Conservation (phyloP, 2,329 filamentous ascomycete species). For the Ceratocystis ficicola region DNA sequence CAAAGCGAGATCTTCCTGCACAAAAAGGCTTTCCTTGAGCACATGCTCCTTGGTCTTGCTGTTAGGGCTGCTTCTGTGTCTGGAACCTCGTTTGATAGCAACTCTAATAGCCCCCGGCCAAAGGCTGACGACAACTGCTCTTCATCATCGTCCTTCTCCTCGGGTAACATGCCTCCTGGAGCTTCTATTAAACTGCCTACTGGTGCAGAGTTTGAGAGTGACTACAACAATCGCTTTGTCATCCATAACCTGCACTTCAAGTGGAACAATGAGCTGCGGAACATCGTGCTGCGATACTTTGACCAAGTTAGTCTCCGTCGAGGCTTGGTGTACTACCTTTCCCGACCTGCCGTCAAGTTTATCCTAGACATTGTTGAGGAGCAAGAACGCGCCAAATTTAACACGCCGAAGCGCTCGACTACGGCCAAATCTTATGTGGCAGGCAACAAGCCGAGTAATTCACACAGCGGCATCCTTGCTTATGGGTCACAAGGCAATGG, state of each 20-base stretch:
- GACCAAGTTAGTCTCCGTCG: constrained; percentile 93
- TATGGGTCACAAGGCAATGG: neutral
- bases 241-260: constrained; percentile 96
- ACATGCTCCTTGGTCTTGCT: constrained; percentile 34
- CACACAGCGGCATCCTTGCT: neutral
- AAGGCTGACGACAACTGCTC: constrained; percentile 24
- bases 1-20: constrained; percentile 46
- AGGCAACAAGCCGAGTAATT: constrained; percentile 7
- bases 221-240: constrained; percentile 97
- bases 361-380: constrained; percentile 96
- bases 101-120: neutral
- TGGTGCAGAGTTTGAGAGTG: constrained; percentile 72
- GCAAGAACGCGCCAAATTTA: constrained; percentile 58
- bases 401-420: constrained; percentile 15
- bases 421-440: constrained; percentile 21
- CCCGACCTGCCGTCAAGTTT: constrained; percentile 88
- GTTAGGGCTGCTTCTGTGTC: constrained; percentile 15
- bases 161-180: constrained; percentile 38
- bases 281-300: constrained; percentile 93
- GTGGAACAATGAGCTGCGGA: constrained; percentile 93
- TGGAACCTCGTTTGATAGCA: constrained; percentile 9
- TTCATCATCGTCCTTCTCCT: constrained; percentile 30
- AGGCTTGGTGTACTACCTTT: constrained; percentile 96
- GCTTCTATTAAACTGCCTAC: constrained; percentile 54
- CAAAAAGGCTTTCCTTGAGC: constrained; percentile 47